Evolutionary conservation across 805 yeast species (phyloP).

Genomic region (Hanseniaspora thailandica): DNA sequence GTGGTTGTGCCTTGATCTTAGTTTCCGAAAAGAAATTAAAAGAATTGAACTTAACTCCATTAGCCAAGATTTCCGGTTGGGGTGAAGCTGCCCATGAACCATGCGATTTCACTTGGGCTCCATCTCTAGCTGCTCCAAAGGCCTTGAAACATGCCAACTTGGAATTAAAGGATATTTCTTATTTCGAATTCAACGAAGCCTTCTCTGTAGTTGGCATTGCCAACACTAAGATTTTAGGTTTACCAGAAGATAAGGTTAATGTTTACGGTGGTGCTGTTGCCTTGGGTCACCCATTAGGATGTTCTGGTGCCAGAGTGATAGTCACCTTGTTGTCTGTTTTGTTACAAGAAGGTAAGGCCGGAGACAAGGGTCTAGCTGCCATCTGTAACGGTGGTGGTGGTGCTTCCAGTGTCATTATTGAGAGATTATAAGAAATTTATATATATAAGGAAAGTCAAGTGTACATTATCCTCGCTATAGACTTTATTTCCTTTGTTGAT

Average conservation of each 20-base stretch:
- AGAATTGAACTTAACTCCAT: conserved; percentile 77
- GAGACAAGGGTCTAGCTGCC: conserved; percentile 86
- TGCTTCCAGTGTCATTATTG: conserved; percentile 84
- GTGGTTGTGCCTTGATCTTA: conserved; percentile 89
- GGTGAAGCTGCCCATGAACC: conserved; percentile 98
- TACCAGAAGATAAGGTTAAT: conserved; percentile 60
- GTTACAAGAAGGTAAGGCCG: conserved; percentile 53
- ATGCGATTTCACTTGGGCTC: conserved; percentile 90
- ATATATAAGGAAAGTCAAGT: background rate
- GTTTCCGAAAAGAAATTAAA: conserved; percentile 74
- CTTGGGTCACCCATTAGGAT: conserved; percentile 87
- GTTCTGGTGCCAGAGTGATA: conserved; percentile 90
- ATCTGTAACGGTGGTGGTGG: conserved; percentile 99
- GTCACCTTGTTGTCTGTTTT: conserved; percentile 76
- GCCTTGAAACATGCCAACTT: conserved; percentile 81
- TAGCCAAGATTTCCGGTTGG: conserved; percentile 86
- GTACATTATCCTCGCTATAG: too few relatives aligned
- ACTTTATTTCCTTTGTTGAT: too few relatives aligned
- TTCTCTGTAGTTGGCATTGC: conserved; percentile 94
- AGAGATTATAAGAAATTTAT: conserved; percentile 36
- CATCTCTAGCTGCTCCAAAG: conserved; percentile 89
- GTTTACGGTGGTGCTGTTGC: conserved; percentile 96
- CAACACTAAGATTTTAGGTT: conserved; percentile 55
- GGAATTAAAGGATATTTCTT: conserved; percentile 59
- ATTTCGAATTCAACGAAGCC: conserved; percentile 93